A percentile compares a stretch with the other conserved stretches of the same genome.
Conservation (phyloP, 2,329 filamentous ascomycete genomes). For the Talaromyces sp. region DNA sequence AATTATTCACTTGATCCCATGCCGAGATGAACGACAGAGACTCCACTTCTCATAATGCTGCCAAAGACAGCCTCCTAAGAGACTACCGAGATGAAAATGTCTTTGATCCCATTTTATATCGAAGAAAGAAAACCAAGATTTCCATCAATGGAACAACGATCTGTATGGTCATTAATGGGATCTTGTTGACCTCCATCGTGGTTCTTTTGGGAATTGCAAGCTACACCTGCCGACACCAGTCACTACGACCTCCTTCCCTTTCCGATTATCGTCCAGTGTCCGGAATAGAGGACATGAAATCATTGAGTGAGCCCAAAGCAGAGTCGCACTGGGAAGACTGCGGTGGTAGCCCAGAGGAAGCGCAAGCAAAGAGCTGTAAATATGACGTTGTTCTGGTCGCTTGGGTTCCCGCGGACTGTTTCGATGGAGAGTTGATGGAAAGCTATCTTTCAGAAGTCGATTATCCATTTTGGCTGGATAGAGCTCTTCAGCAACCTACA, state of each 20-base stretch:
- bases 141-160: neutral
- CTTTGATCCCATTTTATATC: neutral
- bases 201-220: neutral
- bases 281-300: neutral
- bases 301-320: neutral
- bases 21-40: neutral
- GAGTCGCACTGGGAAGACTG: neutral
- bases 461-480: neutral
- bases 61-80: neutral
- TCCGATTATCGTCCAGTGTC: neutral
- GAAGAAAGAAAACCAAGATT: neutral
- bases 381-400: neutral
- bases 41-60: neutral
- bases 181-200: neutral
- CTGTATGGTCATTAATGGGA: neutral
- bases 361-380: neutral
- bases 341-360: neutral
- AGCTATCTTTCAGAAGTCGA: neutral
- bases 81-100: neutral
- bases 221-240: neutral
- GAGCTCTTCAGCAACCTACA: neutral
- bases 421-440: neutral
- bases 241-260: neutral
- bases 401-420: neutral
- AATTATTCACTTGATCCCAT: neutral